A percentile compares a stretch with the other conserved stretches of the same genome.
These are phyloP conservation scores for Ogataea allantospora DNA, from an alignment of 805 yeast genomes.

Conservation along the genomic window DNA sequence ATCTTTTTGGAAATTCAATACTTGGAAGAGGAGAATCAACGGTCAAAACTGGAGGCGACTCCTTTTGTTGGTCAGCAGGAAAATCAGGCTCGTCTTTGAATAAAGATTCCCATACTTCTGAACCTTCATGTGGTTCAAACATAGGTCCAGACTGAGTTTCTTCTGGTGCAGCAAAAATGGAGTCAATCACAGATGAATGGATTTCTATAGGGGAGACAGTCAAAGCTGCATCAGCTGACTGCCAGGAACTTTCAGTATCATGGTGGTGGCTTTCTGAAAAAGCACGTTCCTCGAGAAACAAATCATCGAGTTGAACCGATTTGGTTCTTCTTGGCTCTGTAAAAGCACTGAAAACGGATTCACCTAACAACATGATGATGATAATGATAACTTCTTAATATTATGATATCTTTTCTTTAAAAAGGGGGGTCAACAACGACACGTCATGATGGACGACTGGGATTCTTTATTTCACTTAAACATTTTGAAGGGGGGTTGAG, in stretches of 20 bases:
- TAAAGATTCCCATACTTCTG: constrained; percentile 54
- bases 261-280: background rate
- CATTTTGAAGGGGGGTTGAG: constrained; percentile 21
- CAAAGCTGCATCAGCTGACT: background rate
- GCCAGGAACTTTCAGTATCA: background rate
- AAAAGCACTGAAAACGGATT: constrained; percentile 31
- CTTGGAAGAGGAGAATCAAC: constrained; percentile 6
- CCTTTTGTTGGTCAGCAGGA: constrained; percentile 2
- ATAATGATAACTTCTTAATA: constrained; percentile 5
- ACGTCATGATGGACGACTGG: constrained; percentile 30
- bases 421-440: constrained; percentile 10
- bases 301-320: constrained; percentile 1
- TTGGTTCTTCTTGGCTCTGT: constrained; percentile 11
- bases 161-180: constrained; percentile 41
- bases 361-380: constrained; percentile 33
- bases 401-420: constrained; percentile 2
- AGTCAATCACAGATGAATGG: constrained; percentile 50
- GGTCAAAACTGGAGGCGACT: background rate
- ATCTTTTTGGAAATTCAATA: constrained; percentile 3
- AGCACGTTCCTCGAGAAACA: background rate
- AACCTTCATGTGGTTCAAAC: constrained; percentile 52
- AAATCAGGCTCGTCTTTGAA: constrained; percentile 40
- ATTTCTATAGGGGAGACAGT: constrained; percentile 51
- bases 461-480: constrained; percentile 20
- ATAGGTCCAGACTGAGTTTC: constrained; percentile 51